phyloP scores from a whole-genome alignment of 2,329 filamentous ascomycete genomes.

The Trichoderma semiorbis region DNA sequence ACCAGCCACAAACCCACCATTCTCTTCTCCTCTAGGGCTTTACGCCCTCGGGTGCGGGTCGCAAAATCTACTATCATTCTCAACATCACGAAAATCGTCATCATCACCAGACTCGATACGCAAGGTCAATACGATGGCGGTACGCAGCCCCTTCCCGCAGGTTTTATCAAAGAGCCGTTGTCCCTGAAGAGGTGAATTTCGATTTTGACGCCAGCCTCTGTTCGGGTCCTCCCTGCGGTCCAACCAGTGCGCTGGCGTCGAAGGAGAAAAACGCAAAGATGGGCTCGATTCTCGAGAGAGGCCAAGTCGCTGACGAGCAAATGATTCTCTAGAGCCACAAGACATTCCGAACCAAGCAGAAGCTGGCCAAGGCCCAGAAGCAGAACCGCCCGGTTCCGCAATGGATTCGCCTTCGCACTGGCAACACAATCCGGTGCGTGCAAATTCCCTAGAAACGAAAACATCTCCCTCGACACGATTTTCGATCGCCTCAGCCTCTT shows the following conservation, averaged over 20 bases:
- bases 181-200: neutral
- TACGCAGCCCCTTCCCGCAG: slow-evolving; percentile 28
- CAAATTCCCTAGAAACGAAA: neutral
- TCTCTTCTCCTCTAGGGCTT: slow-evolving; percentile 33
- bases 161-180: neutral
- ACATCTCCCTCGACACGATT: neutral
- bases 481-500: neutral
- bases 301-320: slow-evolving; percentile 24
- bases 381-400: slow-evolving; percentile 99
- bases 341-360: slow-evolving; percentile 99
- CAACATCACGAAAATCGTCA: slow-evolving; percentile 32
- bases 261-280: neutral
- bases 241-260: neutral
- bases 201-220: slow-evolving; percentile 1
- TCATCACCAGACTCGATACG: slow-evolving; percentile 38
- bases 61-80: slow-evolving; percentile 33
- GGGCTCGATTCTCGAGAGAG: neutral
- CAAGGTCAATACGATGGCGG: slow-evolving; percentile 42
- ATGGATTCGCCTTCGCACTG: slow-evolving; percentile 98
- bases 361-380: slow-evolving; percentile 99
- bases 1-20: slow-evolving; percentile 20
- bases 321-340: slow-evolving; percentile 77
- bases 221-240: neutral
- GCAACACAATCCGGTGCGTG: slow-evolving; percentile 98
- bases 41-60: slow-evolving; percentile 34